These are phyloP conservation scores for Stephania japonica DNA, from an alignment of 164 flowering plant genomes.

Conservation along the genomic window DNA sequence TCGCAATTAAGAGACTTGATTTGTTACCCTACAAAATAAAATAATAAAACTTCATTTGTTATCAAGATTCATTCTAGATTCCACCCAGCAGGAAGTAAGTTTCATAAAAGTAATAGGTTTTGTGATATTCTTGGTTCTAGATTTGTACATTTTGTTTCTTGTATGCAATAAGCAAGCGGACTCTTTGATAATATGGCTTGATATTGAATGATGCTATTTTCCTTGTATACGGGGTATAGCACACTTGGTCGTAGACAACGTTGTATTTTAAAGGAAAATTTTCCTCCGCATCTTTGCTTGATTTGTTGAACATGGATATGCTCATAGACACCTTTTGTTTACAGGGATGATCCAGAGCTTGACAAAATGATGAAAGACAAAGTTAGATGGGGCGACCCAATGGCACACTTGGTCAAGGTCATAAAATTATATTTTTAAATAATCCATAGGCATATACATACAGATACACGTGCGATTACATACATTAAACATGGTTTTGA, in stretches of 20 bases:
- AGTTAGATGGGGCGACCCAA: slow-evolving; percentile 92
- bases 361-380: slow-evolving; percentile 78
- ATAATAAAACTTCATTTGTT: no score
- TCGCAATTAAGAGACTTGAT: neutral
- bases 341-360: slow-evolving; percentile 88
- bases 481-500: neutral
- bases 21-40: no score
- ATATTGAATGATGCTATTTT: neutral
- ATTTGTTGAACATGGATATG: neutral
- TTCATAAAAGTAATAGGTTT: neutral
- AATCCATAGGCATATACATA: neutral
- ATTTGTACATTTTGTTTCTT: neutral
- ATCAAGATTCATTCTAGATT: neutral
- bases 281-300: neutral
- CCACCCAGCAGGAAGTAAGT: neutral
- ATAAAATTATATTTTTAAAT: neutral
- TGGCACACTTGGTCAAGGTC: slow-evolving; percentile 90
- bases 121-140: neutral
- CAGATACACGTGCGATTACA: neutral
- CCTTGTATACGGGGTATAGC: neutral
- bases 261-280: neutral
- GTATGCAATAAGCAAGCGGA: neutral
- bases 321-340: slow-evolving; percentile 11
- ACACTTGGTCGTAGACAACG: no score
- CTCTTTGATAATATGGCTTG: neutral